These are phyloP conservation scores for Huiozyma naganishii DNA, from an alignment of 805 yeast genomes.

Conservation along the genomic window DNA sequence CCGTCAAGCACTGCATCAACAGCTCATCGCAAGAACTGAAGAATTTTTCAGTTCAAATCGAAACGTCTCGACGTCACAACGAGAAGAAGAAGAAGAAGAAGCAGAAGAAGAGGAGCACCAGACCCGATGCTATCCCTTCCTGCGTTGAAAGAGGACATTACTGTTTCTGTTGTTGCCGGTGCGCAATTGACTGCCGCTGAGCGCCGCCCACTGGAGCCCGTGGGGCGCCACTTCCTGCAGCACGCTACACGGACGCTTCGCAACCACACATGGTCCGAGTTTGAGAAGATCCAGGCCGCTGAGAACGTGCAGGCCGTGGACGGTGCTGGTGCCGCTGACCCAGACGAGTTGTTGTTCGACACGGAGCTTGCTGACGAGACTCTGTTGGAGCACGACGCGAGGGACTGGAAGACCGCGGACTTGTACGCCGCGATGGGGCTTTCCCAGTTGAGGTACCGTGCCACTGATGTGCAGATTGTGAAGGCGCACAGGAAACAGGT, in stretches of 20 bases:
- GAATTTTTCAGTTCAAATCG: not conserved
- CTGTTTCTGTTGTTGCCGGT: slow-evolving; percentile 40
- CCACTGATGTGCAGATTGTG: slow-evolving; percentile 87
- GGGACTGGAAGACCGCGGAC: slow-evolving; percentile 96
- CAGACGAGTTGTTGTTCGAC: slow-evolving; percentile 40
- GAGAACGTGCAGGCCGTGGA: slow-evolving; percentile 67
- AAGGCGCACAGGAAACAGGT: slow-evolving; percentile 96
- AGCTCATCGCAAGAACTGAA: slow-evolving; percentile 3
- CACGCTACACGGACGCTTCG: slow-evolving; percentile 93
- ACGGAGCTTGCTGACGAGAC: slow-evolving; percentile 64
- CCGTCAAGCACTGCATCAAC: not conserved
- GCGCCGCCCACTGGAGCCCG: slow-evolving; percentile 88
- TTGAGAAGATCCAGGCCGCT: slow-evolving; percentile 86
- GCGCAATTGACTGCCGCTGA: slow-evolving; percentile 47
- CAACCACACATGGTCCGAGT: slow-evolving; percentile 98
- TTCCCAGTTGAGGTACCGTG: slow-evolving; percentile 80
- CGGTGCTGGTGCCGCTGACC: slow-evolving; percentile 40
- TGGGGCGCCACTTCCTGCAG: slow-evolving; percentile 89
- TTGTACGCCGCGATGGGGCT: slow-evolving; percentile 93
- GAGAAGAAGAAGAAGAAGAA: too few relatives aligned
- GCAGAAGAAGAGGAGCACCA: too few relatives aligned
- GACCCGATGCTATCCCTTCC: slow-evolving; percentile 29
- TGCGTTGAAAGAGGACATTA: slow-evolving; percentile 44
- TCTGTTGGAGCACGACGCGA: slow-evolving; percentile 81
- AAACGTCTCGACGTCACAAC: too few relatives aligned